Evolutionary conservation across 768 basidiomycete genomes (phyloP).

Genomic region (Tricholoma terreum): DNA sequence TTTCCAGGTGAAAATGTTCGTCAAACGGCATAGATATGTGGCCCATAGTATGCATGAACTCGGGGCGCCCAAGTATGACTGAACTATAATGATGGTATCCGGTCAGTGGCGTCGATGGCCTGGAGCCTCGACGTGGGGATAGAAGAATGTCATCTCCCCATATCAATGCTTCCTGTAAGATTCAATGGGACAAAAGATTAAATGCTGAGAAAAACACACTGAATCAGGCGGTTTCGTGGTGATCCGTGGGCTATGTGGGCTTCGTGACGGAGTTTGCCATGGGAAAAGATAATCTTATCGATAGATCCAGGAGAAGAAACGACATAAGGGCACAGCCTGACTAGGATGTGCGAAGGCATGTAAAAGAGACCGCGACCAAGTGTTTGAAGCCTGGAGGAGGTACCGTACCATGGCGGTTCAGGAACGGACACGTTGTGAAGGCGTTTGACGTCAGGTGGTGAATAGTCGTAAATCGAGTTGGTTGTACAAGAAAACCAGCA

Average conservation of each 20-base stretch:
- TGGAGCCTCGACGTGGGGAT: not conserved
- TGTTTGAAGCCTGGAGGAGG: not conserved
- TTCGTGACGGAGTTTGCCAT: not conserved
- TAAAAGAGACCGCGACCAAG: no score
- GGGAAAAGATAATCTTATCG: conserved; percentile 1
- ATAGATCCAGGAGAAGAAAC: not conserved
- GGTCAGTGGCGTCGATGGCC: not conserved
- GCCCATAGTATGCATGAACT: no score
- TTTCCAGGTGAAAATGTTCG: no score
- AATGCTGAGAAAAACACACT: not conserved
- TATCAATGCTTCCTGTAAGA: not conserved
- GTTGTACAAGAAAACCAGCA: not conserved
- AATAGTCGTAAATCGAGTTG: not conserved
- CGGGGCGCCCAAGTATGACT: no score
- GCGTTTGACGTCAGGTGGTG: not conserved
- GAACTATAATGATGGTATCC: no score
- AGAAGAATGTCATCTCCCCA: no score
- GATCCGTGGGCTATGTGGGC: not conserved
- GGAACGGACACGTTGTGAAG: conserved; percentile 6
- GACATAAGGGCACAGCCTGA: no score
- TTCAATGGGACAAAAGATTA: not conserved
- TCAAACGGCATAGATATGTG: no score
- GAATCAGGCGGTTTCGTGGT: not conserved
- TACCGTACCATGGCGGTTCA: not conserved
- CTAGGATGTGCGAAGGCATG: no score